phyloP scores from a whole-genome alignment of 768 basidiomycete species.

The Rhizopogon rudus region DNA sequence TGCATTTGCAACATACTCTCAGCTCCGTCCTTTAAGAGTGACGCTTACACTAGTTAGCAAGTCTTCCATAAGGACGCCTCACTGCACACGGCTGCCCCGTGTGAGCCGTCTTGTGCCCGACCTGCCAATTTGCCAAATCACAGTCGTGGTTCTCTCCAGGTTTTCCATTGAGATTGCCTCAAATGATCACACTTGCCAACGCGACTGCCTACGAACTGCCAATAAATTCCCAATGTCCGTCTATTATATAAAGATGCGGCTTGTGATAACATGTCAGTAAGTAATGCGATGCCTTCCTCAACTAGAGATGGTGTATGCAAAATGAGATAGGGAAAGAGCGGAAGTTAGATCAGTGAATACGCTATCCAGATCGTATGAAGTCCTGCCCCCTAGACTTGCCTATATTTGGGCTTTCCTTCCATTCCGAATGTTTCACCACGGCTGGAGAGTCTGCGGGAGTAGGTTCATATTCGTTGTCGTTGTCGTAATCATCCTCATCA shows the following conservation, averaged over 20 bases:
- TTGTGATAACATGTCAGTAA: constrained; percentile 16
- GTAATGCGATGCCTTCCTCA: constrained; percentile 19
- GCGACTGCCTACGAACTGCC: constrained; percentile 12
- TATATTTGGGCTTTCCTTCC: constrained; percentile 15
- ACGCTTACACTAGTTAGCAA: constrained; percentile 10
- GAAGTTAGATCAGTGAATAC: constrained; percentile 5
- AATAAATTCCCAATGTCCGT: constrained; percentile 27
- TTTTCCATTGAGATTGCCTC: constrained; percentile 19
- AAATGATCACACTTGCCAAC: constrained; percentile 15
- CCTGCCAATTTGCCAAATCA: constrained; percentile 4
- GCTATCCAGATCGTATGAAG: constrained; percentile 19
- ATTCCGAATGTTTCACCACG: constrained; percentile 6
- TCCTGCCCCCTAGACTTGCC: constrained; percentile 13
- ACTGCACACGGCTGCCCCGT: constrained; percentile 23
- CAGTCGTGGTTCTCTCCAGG: constrained; percentile 11
- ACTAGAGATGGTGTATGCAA: constrained; percentile 8
- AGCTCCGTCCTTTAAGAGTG: constrained; percentile 1
- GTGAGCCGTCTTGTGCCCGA: constrained; percentile 15
- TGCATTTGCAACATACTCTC: constrained; percentile 1
- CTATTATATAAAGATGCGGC: constrained; percentile 29
- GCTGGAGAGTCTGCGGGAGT: constrained; percentile 1
- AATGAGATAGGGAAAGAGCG: constrained; percentile 6
- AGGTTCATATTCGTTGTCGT: constrained; percentile 13
- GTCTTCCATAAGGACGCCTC: constrained; percentile 24
- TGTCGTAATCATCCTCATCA: constrained; percentile 17